Evolutionary conservation across 306 rosid genomes (phyloP), one percentile per base, ranked within the genome.

Genomic region (Fragaria nilgerrensis): DNA sequence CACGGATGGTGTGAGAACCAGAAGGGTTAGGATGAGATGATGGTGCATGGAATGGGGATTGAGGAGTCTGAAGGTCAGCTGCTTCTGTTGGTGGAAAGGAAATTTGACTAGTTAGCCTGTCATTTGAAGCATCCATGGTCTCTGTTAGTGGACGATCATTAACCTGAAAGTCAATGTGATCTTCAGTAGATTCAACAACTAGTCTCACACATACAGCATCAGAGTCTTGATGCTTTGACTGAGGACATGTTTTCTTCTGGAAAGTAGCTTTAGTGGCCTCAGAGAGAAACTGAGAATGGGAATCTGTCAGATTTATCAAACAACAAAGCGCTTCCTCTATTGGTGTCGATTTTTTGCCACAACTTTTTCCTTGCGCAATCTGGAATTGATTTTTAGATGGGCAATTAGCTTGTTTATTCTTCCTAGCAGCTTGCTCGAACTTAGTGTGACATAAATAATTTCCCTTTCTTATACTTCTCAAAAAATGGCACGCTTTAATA

Each of bases 41-140:
- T 29, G 29, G 37, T 69, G n/a, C 56, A 44, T 69, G 73, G 4
- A 45, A 10, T 15, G 13, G 56, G 22, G 14, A 23, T 69, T 12
- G 53, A 68, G 50, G 52, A 41, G 47, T 25, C 72, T 12, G 34
- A 68, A 36, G 72, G 1, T 69, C 56, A 14, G 37, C 56, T 69
- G 17, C 37, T 69, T 69, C 37, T 3, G 56, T 69, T 45, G 73
- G 37, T 19, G 22, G 73, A 52, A 48, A 52, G 14, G 4, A 32
- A 72, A 36, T 5, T 20, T 14, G 64, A 52, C 47, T n/a, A 20
- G 32, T 45, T 25, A 72, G 65, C 34, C 34, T 36, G 13, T n/a
- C 65, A 52, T 19, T n/a, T 50, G 75, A 72, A 50, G 75, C 47
- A 72, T 19, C 64, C 76, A 53, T 9, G 20, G 47, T 15, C 48